phyloP scores from a whole-genome alignment of 2,329 filamentous ascomycete genomes.

The Fusarium sp. region DNA sequence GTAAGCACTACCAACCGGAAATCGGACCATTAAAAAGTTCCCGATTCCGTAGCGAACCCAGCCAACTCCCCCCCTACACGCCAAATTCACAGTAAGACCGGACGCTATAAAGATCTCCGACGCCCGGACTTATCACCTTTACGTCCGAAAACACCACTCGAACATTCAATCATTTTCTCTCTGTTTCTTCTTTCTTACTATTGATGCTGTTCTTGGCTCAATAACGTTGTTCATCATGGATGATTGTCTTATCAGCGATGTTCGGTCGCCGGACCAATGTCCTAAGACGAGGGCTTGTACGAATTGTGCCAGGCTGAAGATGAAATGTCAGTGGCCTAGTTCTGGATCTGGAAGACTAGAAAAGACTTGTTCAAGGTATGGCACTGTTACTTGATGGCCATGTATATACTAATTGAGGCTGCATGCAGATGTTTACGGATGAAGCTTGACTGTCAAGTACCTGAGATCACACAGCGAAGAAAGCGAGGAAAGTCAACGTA shows the following conservation, averaged over 20 bases:
- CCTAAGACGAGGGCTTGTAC: conserved; percentile 49
- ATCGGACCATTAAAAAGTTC: conserved; percentile 3
- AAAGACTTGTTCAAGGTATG: conserved; percentile 45
- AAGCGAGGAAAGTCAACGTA: conserved; percentile 53
- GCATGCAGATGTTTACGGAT: conserved; percentile 49
- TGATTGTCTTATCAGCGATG: conserved; percentile 34
- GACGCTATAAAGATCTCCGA: conserved; percentile 22
- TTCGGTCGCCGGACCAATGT: neutral
- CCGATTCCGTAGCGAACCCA: neutral
- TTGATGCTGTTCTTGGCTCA: neutral
- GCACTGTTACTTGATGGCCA: fast-evolving
- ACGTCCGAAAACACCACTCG: conserved; percentile 6
- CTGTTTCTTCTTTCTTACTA: too few relatives aligned
- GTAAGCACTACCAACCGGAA: neutral
- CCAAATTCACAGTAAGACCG: neutral
- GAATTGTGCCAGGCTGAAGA: conserved; percentile 52
- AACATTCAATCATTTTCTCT: neutral
- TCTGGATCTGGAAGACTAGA: conserved; percentile 35
- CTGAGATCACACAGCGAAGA: conserved; percentile 49
- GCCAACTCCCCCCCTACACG: neutral
- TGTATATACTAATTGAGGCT: too few relatives aligned
- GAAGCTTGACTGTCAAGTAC: conserved; percentile 49
- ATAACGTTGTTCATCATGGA: conserved; percentile 26
- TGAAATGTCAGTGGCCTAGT: conserved; percentile 51
- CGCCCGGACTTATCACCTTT: conserved; percentile 18